A percentile compares a stretch with the other conserved stretches of the same genome.
These are phyloP conservation scores for Ephemerocybe angulata DNA, from an alignment of 768 basidiomycete genomes.

Conservation along the genomic window DNA sequence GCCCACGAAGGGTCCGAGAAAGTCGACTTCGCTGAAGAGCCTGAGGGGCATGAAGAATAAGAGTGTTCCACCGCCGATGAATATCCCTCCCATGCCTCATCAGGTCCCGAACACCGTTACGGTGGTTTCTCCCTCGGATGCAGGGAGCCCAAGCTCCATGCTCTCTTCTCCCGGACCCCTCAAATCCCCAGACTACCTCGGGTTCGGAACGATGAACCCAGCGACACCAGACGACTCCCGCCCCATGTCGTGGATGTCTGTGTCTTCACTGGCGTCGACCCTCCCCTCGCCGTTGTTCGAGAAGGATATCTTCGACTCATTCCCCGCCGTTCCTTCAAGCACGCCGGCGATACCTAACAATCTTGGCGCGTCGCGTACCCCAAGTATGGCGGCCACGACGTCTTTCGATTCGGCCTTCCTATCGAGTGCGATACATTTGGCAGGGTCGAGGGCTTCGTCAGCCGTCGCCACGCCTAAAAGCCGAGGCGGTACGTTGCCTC, in stretches of 20 bases:
- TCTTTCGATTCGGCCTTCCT: conserved; percentile 42
- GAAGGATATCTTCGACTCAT: conserved; percentile 62
- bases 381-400: conserved; percentile 6
- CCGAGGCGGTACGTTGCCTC: neutral
- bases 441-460: neutral
- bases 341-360: conserved; percentile 25
- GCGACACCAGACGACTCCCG: conserved; percentile 18
- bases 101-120: conserved; percentile 12
- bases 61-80: conserved; percentile 15
- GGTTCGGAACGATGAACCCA: neutral
- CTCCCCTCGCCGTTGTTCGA: conserved; percentile 51
- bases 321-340: conserved; percentile 64
- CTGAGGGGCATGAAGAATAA: conserved; percentile 11
- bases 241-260: conserved; percentile 47
- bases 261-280: conserved; percentile 35
- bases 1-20: conserved; percentile 14
- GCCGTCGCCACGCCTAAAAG: neutral
- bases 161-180: conserved; percentile 8
- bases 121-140: neutral
- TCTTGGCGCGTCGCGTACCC: neutral
- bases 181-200: conserved; percentile 1
- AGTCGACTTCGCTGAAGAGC: conserved; percentile 22
- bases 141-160: conserved; percentile 10
- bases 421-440: conserved; percentile 46
- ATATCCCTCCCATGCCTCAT: conserved; percentile 10